These are phyloP conservation scores for Rhodotorula graminis DNA, from an alignment of 768 basidiomycete genomes.

Conservation along the genomic window DNA sequence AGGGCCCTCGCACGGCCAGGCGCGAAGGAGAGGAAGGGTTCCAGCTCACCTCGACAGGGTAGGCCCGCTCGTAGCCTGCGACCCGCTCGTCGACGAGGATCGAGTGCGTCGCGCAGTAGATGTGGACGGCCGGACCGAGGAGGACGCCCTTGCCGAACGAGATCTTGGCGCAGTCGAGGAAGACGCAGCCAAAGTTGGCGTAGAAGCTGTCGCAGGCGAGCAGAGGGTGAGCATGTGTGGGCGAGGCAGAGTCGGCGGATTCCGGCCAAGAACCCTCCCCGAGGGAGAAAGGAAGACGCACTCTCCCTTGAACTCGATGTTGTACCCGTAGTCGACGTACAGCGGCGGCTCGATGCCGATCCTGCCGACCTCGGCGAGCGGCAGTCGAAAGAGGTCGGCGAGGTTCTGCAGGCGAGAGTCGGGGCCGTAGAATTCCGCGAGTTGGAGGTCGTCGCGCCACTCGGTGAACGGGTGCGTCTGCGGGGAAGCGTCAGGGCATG, in stretches of 20 bases:
- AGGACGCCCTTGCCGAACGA: conserved; percentile 35
- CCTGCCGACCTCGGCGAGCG: not conserved
- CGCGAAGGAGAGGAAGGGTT: too few species aligned
- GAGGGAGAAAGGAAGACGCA: not conserved
- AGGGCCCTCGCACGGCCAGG: too few species aligned
- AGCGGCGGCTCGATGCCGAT: conserved; percentile 31
- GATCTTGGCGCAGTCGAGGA: conserved; percentile 33
- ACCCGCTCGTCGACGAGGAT: conserved; percentile 30
- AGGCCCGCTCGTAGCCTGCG: conserved; percentile 32
- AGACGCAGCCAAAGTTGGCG: not conserved
- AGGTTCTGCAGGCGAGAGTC: conserved; percentile 32
- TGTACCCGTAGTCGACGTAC: conserved; percentile 31
- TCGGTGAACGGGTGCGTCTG: not conserved
- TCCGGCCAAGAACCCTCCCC: too few species aligned
- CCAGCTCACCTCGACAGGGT: conserved; percentile 17
- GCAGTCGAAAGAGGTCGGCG: conserved; percentile 28
- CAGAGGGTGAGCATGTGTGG: not conserved
- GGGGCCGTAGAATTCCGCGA: conserved; percentile 13
- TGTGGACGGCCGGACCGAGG: conserved; percentile 25
- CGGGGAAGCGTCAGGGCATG: not conserved
- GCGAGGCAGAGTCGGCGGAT: not conserved
- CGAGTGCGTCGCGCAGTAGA: conserved; percentile 36
- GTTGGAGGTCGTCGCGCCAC: not conserved
- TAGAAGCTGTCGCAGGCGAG: not conserved
- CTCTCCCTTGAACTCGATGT: conserved; percentile 35